Percentiles rank a stretch among this genome's conserved stretches.
These are phyloP conservation scores for Taiozyma sp. DNA, from an alignment of 1,139 yeast species.

Conservation along the genomic window DNA sequence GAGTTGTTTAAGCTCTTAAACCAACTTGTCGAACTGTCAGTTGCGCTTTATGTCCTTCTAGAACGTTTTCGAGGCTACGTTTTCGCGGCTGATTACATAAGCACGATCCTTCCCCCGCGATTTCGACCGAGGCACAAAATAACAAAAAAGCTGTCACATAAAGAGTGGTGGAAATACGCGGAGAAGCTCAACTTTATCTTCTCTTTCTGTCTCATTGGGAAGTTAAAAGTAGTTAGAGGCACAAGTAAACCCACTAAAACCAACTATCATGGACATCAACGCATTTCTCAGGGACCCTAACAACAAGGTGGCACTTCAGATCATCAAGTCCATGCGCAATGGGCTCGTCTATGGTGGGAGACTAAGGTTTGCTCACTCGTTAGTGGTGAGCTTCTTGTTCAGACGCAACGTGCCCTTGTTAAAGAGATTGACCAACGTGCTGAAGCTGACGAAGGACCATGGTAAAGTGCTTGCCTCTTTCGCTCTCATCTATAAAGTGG, in stretches of 20 bases:
- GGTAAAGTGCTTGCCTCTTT: conserved; percentile 63
- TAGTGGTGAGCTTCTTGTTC: conserved; percentile 58
- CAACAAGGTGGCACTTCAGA: conserved; percentile 16
- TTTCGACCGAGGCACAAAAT: neutral
- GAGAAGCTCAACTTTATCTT: no score
- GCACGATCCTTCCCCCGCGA: neutral
- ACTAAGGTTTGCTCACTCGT: conserved; percentile 68
- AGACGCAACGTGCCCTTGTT: conserved; percentile 40
- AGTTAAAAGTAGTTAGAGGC: no score
- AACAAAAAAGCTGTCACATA: neutral
- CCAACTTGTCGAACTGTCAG: no score
- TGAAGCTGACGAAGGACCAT: conserved; percentile 59
- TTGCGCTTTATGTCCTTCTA: no score
- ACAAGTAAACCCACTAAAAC: no score
- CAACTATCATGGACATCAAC: neutral
- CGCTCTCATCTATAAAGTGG: conserved; percentile 56
- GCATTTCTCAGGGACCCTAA: conserved; percentile 13
- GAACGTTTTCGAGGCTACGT: neutral
- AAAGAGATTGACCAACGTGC: conserved; percentile 45
- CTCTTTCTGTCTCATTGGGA: no score
- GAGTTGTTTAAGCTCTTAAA: no score
- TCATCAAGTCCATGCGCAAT: conserved; percentile 23
- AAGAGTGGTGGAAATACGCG: no score
- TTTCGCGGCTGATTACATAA: neutral
- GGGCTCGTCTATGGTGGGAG: conserved; percentile 73